phyloP scores from a whole-genome alignment of 2,329 filamentous ascomycete genomes.

The Aureobasidium sp. region DNA sequence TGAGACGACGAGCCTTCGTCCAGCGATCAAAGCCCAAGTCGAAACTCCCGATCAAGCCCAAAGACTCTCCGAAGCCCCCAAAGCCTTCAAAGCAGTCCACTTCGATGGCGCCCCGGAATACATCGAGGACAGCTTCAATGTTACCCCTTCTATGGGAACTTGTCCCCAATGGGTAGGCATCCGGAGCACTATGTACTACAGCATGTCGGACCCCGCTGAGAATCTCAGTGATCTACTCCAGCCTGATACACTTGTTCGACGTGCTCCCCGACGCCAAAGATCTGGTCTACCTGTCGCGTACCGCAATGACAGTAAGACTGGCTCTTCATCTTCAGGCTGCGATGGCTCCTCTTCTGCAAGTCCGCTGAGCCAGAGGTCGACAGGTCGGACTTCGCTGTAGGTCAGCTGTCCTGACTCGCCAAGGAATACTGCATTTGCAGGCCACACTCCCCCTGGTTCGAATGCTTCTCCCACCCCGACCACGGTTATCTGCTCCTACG shows the following conservation, averaged over 20 bases:
- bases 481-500: not conserved
- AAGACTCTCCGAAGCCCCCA: not conserved
- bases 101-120: slow-evolving; percentile 13
- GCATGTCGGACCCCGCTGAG: slow-evolving; percentile 6
- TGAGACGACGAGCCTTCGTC: not conserved
- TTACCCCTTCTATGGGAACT: not conserved
- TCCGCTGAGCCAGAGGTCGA: slow-evolving; percentile 25
- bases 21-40: not conserved
- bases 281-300: not conserved
- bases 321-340: not conserved
- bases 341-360: slow-evolving; percentile 15
- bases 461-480: not conserved
- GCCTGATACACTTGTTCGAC: not conserved
- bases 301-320: not conserved
- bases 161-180: slow-evolving; percentile 8
- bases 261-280: not conserved
- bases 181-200: not conserved
- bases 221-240: not conserved
- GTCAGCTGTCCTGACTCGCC: slow-evolving; percentile 14
- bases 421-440: not conserved
- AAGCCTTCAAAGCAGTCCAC: slow-evolving; percentile 6
- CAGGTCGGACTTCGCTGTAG: slow-evolving; percentile 25
- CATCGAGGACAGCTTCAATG: not conserved
- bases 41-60: not conserved
- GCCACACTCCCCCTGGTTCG: not conserved